Percentiles rank a stretch among this genome's conserved stretches.
Conservation (phyloP, 306 rosid genomes). For the Erythrophleum fordii region DNA sequence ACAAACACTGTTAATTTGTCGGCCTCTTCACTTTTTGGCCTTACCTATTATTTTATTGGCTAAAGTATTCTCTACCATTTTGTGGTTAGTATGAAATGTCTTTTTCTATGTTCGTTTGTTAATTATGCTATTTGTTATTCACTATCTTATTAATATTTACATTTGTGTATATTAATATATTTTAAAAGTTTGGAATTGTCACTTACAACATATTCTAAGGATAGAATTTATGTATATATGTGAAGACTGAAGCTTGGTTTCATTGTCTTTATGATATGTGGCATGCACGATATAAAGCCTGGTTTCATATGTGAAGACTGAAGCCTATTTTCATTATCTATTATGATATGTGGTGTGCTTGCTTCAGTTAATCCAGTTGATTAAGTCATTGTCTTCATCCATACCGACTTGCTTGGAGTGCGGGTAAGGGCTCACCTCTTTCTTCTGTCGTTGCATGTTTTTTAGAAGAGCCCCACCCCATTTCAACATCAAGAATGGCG, state of each 20-base stretch:
- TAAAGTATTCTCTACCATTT: constrained; percentile 64
- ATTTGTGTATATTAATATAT: background rate
- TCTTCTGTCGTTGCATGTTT: too few relatives aligned
- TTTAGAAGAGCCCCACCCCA: too few relatives aligned
- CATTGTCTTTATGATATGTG: too few relatives aligned
- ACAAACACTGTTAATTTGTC: constrained; percentile 51
- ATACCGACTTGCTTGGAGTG: too few relatives aligned
- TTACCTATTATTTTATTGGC: constrained; percentile 74
- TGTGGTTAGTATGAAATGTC: constrained; percentile 61
- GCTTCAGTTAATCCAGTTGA: too few relatives aligned
- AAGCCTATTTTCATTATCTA: constrained; percentile 24
- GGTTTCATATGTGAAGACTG: too few relatives aligned
- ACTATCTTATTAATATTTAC: background rate
- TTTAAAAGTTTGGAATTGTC: background rate
- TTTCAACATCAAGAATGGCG: too few relatives aligned
- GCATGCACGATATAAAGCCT: too few relatives aligned
- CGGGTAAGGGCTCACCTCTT: too few relatives aligned
- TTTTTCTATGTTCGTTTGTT: background rate
- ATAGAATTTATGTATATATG: background rate
- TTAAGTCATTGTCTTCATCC: too few relatives aligned
- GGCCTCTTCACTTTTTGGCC: constrained; percentile 95
- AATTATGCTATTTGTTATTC: constrained; percentile 23
- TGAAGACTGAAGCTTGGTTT: too few relatives aligned
- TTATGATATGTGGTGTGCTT: constrained; percentile 7
- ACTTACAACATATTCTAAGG: background rate